Base-by-base conservation (phyloP, 257 asterid genomes). In the Ehretia macrophylla region DNA sequence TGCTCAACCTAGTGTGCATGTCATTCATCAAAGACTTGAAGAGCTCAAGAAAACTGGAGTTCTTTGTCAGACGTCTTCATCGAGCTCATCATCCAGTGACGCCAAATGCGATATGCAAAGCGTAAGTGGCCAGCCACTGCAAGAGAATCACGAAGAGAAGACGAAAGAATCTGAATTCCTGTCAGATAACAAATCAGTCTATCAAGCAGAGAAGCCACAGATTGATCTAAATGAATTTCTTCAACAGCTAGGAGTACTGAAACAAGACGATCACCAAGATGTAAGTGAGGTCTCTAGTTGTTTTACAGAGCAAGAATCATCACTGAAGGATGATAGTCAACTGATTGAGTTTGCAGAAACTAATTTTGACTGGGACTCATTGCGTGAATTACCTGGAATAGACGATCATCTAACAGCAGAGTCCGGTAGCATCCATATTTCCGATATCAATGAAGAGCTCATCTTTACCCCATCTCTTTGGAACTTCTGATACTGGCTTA, bases 201-300 rank as follows among this genome's bases (percentile, higher is more conserved):
- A 75, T 64, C 72, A 61, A 10, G 77, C 70, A 54, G 83, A 75
- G 62, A 88, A 85, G 85, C 98, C 96, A 48, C 98, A 91, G 79
- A 79, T 88, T 55, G 98, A 91, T 68, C 91, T 91, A 55, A 85
- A 84, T 56, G 98, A 91, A 51, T 91, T 91, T 55, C 90, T 91
- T 38, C 92, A 88, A 81, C 96, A 91, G 69, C 19, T 88, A 11
- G 98, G 98, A 67, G 82, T 91, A 55, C 69, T 91, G 63, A 82
- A 85, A 59, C 61, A 74, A 50, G 85, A 82, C 1, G 80, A 80
- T 61, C 77, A 65, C 53, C 65, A 83, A 39, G 76, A 68, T 64
- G 54, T 32, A 58, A 51, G 11, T 10, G 38, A 70, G 16, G 72
- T 23, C n/a, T 58, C 72, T 47, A 59, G 51, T 5, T 69, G 72